These are phyloP conservation scores for Lachnellula subtilissima DNA, from an alignment of 2,329 filamentous ascomycete genomes.

Conservation along the genomic window DNA sequence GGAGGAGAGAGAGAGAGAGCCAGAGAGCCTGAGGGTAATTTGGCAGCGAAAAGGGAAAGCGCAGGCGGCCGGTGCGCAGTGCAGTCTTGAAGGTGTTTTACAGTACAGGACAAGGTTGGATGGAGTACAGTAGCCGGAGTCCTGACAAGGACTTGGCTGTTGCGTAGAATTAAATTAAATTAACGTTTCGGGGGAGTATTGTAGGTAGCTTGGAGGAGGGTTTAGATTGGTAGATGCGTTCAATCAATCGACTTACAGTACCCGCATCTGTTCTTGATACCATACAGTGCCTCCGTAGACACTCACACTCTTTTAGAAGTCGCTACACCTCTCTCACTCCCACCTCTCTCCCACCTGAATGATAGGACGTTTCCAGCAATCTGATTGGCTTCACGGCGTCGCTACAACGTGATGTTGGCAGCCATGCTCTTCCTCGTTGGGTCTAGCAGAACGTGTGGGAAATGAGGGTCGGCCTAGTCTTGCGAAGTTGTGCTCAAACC, in stretches of 20 bases:
- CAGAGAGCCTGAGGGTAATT: background rate
- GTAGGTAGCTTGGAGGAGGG: no score
- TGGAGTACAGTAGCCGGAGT: background rate
- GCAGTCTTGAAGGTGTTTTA: background rate
- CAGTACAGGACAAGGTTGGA: background rate
- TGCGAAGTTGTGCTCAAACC: background rate
- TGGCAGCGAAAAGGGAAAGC: background rate
- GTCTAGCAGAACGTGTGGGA: constrained; percentile 10
- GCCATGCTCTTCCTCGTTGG: constrained; percentile 4
- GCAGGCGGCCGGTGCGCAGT: background rate
- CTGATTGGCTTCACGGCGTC: constrained; percentile 4
- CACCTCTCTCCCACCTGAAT: background rate
- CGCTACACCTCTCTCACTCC: background rate
- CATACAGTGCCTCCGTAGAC: background rate
- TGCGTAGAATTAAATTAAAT: no score
- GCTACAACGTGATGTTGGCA: background rate
- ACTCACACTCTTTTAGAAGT: background rate
- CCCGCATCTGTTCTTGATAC: no score
- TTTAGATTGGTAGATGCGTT: no score
- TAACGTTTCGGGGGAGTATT: no score
- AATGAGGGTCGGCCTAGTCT: constrained; percentile 7
- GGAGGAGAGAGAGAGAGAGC: no score
- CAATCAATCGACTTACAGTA: no score
- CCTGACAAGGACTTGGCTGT: no score
- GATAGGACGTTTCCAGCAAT: background rate